A percentile compares a stretch with the other conserved stretches of the same genome.
Conservation (phyloP, 306 rosid species). For the Gastrolobium villosum region DNA sequence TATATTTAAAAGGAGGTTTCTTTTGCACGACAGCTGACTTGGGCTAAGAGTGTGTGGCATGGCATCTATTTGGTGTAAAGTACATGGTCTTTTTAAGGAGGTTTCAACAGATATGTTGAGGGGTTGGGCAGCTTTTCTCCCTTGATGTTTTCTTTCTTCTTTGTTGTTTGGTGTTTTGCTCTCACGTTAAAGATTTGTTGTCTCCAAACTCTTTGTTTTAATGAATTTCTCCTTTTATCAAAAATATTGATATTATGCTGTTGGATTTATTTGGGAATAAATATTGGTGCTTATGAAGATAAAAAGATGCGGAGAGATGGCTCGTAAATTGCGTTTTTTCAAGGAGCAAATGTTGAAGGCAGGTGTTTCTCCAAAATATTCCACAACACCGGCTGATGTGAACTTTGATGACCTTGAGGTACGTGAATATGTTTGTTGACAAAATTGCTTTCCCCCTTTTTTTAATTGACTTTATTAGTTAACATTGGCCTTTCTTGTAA, state of each 20-base stretch:
- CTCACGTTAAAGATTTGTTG: conserved; percentile 17
- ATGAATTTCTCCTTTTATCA: background rate
- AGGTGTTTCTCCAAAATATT: conserved; percentile 65
- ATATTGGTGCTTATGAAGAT: conserved; percentile 63
- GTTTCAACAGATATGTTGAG: conserved; percentile 1
- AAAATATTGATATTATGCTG: conserved; percentile 37
- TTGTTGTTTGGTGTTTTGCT: background rate
- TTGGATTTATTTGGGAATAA: conserved; percentile 40
- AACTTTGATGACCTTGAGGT: conserved; percentile 91
- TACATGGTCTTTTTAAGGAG: background rate
- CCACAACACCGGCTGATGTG: conserved; percentile 54
- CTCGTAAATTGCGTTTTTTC: conserved; percentile 87
- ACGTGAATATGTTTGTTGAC: conserved; percentile 38
- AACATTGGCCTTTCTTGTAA: conserved; percentile 46
- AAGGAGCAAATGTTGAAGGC: conserved; percentile 94
- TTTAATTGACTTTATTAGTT: conserved; percentile 4
- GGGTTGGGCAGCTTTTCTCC: conserved; percentile 22
- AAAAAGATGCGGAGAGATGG: conserved; percentile 96
- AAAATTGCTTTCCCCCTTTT: conserved; percentile 12
- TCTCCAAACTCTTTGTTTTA: conserved; percentile 31
- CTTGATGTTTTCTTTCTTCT: conserved; percentile 6
- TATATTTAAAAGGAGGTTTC: conserved; percentile 7
- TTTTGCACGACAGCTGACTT: conserved; percentile 30
- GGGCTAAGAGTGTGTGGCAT: conserved; percentile 4
- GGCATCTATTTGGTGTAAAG: conserved; percentile 27